Conservation (phyloP, 768 basidiomycete genomes). For the Leccinum rimulosum region DNA sequence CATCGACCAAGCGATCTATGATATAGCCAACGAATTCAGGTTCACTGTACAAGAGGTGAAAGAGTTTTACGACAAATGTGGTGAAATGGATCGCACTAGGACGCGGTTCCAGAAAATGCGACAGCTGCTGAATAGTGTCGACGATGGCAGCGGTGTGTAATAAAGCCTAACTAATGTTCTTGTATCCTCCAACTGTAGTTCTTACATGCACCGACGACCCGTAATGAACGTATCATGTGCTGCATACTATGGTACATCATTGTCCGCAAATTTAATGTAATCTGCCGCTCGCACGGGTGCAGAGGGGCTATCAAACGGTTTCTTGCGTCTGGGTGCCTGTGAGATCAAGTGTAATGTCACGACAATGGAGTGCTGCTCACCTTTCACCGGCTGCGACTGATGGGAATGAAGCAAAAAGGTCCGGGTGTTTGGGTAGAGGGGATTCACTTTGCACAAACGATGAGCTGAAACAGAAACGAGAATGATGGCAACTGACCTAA, state of each 20-base stretch:
- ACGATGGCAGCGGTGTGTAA: conserved; percentile 16
- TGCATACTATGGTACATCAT: conserved; percentile 41
- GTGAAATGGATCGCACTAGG: conserved; percentile 67
- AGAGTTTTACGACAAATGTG: conserved; percentile 72
- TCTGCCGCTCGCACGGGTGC: conserved; percentile 74
- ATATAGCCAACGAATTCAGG: conserved; percentile 66
- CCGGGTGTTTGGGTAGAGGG: conserved; percentile 93
- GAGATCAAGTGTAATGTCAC: conserved; percentile 5
- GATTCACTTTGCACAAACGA: conserved; percentile 61
- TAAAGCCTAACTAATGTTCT: neutral
- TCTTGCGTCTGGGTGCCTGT: conserved; percentile 55
- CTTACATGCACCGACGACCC: neutral
- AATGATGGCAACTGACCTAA: conserved; percentile 50
- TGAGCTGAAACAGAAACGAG: neutral
- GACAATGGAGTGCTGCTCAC: conserved; percentile 40
- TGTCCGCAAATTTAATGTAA: conserved; percentile 63
- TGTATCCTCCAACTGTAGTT: neutral
- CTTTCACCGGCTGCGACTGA: conserved; percentile 95
- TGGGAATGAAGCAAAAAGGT: conserved; percentile 94
- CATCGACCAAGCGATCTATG: conserved; percentile 60
- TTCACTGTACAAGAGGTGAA: conserved; percentile 78
- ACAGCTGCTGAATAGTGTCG: conserved; percentile 34
- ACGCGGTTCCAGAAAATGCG: conserved; percentile 69
- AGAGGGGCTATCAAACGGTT: conserved; percentile 75
- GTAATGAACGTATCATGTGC: conserved; percentile 1